Base-by-base conservation (phyloP, 1,284 basidiomycete species). In the Volvariella surrecta region DNA sequence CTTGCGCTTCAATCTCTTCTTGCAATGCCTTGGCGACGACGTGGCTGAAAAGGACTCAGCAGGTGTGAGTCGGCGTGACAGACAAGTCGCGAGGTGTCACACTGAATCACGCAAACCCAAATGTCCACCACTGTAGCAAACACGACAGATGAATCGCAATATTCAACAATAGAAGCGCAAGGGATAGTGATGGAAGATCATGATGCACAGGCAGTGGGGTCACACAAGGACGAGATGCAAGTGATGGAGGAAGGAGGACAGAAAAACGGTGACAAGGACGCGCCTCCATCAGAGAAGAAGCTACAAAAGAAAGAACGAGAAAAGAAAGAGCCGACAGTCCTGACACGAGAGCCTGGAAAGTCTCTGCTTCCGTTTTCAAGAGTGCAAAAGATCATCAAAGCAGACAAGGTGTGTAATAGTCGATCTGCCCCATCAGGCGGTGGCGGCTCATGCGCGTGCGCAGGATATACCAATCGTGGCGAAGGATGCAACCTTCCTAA, bases 351-450 rank as follows among this genome's bases (percentile, higher is more conserved):
- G 44, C 61, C 64, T 19, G 86, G 86, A 16, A 84, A 78, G 55
- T 78, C 83, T 0, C 44, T 82, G 18, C 58, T 89, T 19, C 86
- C 86, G 1, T 68, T 84, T 47, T 68, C 82, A 3, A 73, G 82
- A 51, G 84, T 89, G 22, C 84, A 86, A 54, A 82, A 72, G 60
- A 85, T 89, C 30, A 70, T 89, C 50, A 89, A 85, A 54, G 86
- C 80, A 11, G 86, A 89, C 59, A 83, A 79, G 68, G 84, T 76
- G 46, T 41, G 61, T 45, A 34, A 4, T 28, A 19, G 37, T 30
- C 11, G 13, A 40, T 37, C 38, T 11, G n/a, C n/a, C n/a, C n/a
- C n/a, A 10, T 20, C 15, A 16, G 21, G 39, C 15, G 42, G 18
- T 22, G 8, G 11, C 45, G 19, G 9, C 44, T 10, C 13, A 32